phyloP scores from a whole-genome alignment of 805 yeast genomes.

The Hanseniaspora lindneri region DNA sequence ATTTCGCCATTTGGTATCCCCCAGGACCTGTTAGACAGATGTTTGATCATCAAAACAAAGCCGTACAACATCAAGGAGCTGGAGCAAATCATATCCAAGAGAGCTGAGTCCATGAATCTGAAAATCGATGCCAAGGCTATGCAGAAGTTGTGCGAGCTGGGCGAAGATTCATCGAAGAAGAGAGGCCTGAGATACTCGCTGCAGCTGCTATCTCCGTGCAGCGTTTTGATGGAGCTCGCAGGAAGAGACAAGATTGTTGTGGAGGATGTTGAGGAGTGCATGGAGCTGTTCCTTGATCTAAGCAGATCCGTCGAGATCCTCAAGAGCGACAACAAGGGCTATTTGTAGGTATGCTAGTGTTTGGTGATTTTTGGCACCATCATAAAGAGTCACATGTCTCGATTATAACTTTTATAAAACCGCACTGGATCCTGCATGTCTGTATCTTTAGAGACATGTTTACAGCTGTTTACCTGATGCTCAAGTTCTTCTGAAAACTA shows the following conservation, averaged over 20 bases:
- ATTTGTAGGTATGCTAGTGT: slow-evolving; percentile 4
- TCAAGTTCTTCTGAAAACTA: too few species aligned
- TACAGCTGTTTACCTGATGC: too few species aligned
- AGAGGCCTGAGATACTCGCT: slow-evolving; percentile 65
- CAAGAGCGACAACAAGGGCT: slow-evolving; percentile 21
- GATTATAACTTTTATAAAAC: too few species aligned
- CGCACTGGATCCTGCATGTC: too few species aligned
- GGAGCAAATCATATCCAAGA: slow-evolving; percentile 63
- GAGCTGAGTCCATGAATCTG: slow-evolving; percentile 68
- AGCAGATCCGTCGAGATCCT: slow-evolving; percentile 65
- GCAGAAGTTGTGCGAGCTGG: slow-evolving; percentile 59
- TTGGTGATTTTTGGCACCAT: too few species aligned
- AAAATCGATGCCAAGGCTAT: slow-evolving; percentile 58
- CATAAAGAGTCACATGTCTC: too few species aligned
- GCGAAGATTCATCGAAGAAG: slow-evolving; percentile 49
- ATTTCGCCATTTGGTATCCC: slow-evolving; percentile 95
- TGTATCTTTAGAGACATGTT: too few species aligned
- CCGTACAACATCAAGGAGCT: slow-evolving; percentile 82
- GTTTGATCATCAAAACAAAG: slow-evolving; percentile 80
- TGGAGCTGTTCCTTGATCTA: slow-evolving; percentile 72
- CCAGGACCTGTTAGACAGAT: slow-evolving; percentile 81
- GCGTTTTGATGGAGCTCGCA: slow-evolving; percentile 61
- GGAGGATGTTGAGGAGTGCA: slow-evolving; percentile 74
- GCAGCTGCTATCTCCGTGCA: slow-evolving; percentile 83
- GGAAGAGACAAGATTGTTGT: slow-evolving; percentile 58